phyloP scores from a whole-genome alignment of 2,329 filamentous ascomycete genomes.

The Thermothelomyces thermophilus region DNA sequence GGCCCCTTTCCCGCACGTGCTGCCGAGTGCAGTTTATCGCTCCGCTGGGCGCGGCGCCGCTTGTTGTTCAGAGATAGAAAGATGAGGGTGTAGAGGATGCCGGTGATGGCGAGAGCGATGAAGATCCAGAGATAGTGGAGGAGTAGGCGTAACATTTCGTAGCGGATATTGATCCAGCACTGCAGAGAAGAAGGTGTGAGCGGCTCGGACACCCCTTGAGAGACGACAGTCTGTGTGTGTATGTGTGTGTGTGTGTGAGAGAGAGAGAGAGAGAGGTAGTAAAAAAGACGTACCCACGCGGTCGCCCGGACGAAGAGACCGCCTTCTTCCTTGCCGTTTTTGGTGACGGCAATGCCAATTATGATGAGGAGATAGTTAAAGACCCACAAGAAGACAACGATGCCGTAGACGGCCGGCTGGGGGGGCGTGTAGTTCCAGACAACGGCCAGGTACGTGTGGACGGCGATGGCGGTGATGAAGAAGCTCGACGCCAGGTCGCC shows the following conservation, averaged over 20 bases:
- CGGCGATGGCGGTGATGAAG: constrained; percentile 52
- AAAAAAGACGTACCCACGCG: constrained; percentile 39
- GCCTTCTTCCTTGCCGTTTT: constrained; percentile 24
- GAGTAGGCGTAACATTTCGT: constrained; percentile 47
- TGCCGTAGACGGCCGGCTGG: constrained; percentile 36
- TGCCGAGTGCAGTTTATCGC: neutral
- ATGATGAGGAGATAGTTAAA: constrained; percentile 43
- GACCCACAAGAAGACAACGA: constrained; percentile 41
- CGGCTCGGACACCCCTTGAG: too few species aligned
- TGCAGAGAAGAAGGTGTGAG: too few species aligned
- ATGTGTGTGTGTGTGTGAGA: neutral
- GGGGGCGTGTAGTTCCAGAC: constrained; percentile 43
- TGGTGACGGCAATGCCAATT: constrained; percentile 30
- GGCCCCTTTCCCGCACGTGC: neutral
- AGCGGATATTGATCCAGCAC: constrained; percentile 56
- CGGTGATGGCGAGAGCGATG: constrained; percentile 32
- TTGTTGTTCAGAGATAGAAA: constrained; percentile 30
- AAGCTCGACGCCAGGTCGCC: constrained; percentile 51
- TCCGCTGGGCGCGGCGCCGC: neutral
- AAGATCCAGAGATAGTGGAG: constrained; percentile 60
- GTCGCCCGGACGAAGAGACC: constrained; percentile 47
- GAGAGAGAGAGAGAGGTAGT: neutral
- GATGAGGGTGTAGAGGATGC: constrained; percentile 32
- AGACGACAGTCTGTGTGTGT: too few species aligned
- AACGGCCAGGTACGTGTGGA: constrained; percentile 51